These are phyloP conservation scores for Tricholoma terreum DNA, from an alignment of 768 basidiomycete genomes.

Conservation along the genomic window DNA sequence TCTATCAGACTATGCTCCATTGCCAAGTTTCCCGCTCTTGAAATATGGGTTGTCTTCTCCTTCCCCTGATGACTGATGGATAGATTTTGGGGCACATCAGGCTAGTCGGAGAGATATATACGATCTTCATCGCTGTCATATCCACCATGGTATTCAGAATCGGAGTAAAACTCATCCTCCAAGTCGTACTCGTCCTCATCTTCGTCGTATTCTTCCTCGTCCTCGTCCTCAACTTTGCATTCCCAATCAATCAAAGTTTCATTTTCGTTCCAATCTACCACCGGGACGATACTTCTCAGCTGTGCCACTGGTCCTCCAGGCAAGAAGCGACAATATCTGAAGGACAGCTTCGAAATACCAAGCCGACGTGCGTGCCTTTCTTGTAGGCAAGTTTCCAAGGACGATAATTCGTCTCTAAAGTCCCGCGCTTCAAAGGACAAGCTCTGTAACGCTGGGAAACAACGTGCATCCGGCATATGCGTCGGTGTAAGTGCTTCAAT, in stretches of 20 bases:
- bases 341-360: background rate
- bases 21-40: no score
- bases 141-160: no score
- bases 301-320: background rate
- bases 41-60: no score
- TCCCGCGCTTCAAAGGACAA: background rate
- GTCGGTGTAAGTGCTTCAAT: background rate
- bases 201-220: background rate
- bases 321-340: background rate
- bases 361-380: background rate
- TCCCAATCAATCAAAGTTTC: no score
- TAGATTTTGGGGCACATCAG: no score
- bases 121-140: no score
- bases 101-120: no score
- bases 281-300: background rate
- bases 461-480: background rate
- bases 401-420: background rate
- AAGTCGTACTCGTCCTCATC: no score
- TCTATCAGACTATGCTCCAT: no score
- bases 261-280: background rate
- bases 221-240: no score
- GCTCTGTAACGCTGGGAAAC: background rate
- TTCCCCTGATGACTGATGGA: no score
- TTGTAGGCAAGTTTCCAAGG: background rate
- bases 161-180: no score